These are phyloP conservation scores for Symbiodinium pilosum DNA, from an alignment of 73 alveolate species.

Conservation along the genomic window DNA sequence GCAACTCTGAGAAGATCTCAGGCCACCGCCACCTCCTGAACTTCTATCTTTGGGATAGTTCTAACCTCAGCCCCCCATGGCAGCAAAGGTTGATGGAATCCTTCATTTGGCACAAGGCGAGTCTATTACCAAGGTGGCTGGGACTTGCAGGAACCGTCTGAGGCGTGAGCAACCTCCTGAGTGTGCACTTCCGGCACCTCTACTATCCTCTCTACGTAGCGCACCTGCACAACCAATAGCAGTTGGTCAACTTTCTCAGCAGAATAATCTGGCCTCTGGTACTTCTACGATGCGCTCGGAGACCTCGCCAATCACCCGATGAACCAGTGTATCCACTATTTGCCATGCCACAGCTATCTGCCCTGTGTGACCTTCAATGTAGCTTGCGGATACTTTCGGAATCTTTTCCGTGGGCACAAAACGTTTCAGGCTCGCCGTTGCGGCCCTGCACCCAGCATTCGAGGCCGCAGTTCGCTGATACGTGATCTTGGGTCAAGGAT, in stretches of 20 bases:
- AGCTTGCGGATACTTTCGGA: too few relatives aligned
- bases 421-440: too few relatives aligned
- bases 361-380: too few relatives aligned
- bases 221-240: slow-evolving; percentile 3
- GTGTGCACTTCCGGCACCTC: slow-evolving; percentile 95
- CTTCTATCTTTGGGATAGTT: slow-evolving; percentile 60
- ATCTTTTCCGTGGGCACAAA: too few relatives aligned
- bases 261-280: slow-evolving; percentile 21
- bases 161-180: slow-evolving; percentile 42
- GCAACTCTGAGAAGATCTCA: background rate
- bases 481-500: too few relatives aligned
- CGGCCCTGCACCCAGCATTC: too few relatives aligned
- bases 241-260: too few relatives aligned
- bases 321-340: too few relatives aligned
- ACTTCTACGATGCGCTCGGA: slow-evolving; percentile 80
- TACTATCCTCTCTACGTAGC: slow-evolving; percentile 88
- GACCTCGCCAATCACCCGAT: background rate
- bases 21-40: slow-evolving; percentile 43
- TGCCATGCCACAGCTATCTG: too few relatives aligned
- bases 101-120: background rate
- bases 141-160: background rate
- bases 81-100: background rate
- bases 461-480: too few relatives aligned
- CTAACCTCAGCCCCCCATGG: slow-evolving; percentile 7
- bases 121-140: background rate